Evolutionary conservation across 495 filamentous ascomycete genomes (phyloP), one percentile per base, ranked within the genome.

Genomic region (Neurospora intermedia): DNA sequence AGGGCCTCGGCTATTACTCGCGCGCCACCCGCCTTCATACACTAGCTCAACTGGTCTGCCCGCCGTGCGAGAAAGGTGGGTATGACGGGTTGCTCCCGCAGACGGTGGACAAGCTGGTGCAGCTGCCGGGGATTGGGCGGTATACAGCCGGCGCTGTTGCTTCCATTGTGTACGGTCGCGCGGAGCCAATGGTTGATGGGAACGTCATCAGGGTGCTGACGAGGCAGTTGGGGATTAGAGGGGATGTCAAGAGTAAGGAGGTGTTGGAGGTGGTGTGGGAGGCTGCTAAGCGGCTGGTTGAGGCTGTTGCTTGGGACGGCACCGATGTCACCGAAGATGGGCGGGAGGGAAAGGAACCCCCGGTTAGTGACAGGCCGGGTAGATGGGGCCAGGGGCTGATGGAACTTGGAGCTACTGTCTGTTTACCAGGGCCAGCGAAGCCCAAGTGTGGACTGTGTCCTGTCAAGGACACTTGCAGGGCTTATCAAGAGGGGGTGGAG

Each of bases 71-170:
- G 0, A 71, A 78, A 76, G 46, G 72, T 0, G 27, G 54, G 1
- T 18, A 62, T 0, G 27, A 18, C 13, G 82, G 83, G 0, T 38
- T 84, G 40, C 69, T 86, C 43, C 84, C 84, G 2, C 59, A 70
- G 0, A 45, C 41, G 5, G 82, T 80, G 9, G 79, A 73, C 0
- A 79, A 74, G 69, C 75, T 85, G 23, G 76, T 80, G 38, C 76
- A 74, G 71, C 75, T 86, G 2, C 82, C 84, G 0, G 84, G 84
- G 1, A 82, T 85, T 18, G 84, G 84, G 20, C 74, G 83, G 54
- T 86, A 86, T 38, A 86, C 83, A 4, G 84, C 82, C 0, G 84
- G 84, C 0, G 84, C 84, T 6, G 78, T 86, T n/a, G 73, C 82
- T 4, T 80, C 80, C 45, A 86, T 86, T 54, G 84, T 84, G 31